phyloP scores from a whole-genome alignment of 2,329 filamentous ascomycete species.

The Pseudogymnoascus sp. region DNA sequence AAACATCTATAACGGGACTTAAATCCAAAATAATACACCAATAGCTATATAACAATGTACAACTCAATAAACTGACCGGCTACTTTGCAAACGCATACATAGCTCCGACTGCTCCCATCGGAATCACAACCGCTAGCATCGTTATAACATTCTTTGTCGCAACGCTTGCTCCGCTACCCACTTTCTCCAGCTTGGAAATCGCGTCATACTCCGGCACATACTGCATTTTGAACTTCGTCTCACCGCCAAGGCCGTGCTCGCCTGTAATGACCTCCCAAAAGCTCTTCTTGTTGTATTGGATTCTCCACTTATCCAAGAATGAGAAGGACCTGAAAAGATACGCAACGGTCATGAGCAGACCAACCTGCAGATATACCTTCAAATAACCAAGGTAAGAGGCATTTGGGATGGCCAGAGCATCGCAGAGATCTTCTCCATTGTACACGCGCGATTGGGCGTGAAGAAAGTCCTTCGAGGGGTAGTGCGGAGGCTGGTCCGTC shows the following conservation, averaged over 20 bases:
- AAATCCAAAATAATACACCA: background rate
- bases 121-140: background rate
- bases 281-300: background rate
- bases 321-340: conserved; percentile 30
- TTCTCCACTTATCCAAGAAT: conserved; percentile 26
- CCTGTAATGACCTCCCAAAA: background rate
- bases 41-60: conserved; percentile 1
- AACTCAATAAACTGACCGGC: background rate
- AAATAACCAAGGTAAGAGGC: conserved; percentile 31
- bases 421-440: conserved; percentile 56
- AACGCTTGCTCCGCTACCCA: background rate
- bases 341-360: conserved; percentile 49
- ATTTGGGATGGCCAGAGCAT: conserved; percentile 38
- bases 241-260: conserved; percentile 46
- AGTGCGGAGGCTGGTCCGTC: conserved; percentile 56
- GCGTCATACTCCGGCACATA: conserved; percentile 50
- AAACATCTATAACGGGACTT: background rate
- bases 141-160: background rate
- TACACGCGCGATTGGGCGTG: conserved; percentile 60
- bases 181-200: conserved; percentile 27
- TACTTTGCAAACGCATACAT: background rate
- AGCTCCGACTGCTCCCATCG: background rate
- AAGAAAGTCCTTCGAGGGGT: conserved; percentile 57
- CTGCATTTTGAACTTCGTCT: conserved; percentile 62
- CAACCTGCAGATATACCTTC: conserved; percentile 51